Evolutionary conservation across 2,329 filamentous ascomycete species (phyloP).

Genomic region (Ophiostoma ulmi): DNA sequence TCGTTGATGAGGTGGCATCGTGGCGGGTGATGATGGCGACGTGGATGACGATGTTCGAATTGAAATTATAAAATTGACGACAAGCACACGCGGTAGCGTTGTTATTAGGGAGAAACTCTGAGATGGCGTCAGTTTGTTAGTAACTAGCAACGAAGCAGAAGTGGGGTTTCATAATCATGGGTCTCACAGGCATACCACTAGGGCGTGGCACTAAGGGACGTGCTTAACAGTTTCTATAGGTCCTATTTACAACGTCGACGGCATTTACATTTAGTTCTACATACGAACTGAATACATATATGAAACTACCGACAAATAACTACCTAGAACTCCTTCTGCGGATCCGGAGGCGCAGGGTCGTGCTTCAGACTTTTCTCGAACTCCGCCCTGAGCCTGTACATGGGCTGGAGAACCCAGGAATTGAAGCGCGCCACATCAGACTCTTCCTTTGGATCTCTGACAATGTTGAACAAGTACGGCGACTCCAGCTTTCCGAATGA

Average conservation of each 20-base stretch:
- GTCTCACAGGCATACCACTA: too few species aligned
- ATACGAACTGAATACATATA: too few species aligned
- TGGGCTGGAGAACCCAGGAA: slow-evolving; percentile 36
- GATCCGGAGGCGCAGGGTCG: slow-evolving; percentile 35
- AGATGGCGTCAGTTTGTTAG: too few species aligned
- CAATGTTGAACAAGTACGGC: slow-evolving; percentile 34
- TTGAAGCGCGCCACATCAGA: slow-evolving; percentile 33
- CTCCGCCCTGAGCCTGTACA: slow-evolving; percentile 30
- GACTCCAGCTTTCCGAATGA: slow-evolving; percentile 33
- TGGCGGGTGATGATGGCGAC: neutral
- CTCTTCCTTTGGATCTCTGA: slow-evolving; percentile 36
- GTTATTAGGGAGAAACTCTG: neutral
- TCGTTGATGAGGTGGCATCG: neutral
- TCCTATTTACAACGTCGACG: too few species aligned
- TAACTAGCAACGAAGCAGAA: too few species aligned
- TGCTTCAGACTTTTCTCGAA: slow-evolving; percentile 32
- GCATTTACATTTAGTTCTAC: too few species aligned
- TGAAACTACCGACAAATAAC: neutral
- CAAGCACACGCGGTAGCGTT: neutral
- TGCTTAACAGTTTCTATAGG: too few species aligned
- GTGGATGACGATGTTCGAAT: neutral
- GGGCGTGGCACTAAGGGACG: too few species aligned
- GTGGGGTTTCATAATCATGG: too few species aligned
- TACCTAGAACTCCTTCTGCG: slow-evolving; percentile 29
- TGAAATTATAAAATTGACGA: too few species aligned